Percentiles rank a stretch among this genome's conserved stretches.
Evolutionary conservation across 164 flowering plant genomes (phyloP).

Genomic region (Malania oleifera): DNA sequence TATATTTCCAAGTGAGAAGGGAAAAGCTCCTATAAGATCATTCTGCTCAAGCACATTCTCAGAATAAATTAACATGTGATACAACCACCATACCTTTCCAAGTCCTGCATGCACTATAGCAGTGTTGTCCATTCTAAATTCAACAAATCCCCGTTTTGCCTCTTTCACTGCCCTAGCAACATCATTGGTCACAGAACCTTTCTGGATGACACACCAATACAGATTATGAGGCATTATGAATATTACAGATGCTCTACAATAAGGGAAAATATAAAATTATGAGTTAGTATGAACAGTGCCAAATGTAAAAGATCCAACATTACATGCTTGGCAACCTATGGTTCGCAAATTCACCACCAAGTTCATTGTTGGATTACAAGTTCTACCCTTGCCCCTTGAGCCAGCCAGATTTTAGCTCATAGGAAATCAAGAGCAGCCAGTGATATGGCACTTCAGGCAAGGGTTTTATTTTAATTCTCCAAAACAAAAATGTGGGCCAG

Average conservation of each 20-base stretch:
- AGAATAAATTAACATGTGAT: background rate
- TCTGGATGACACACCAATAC: constrained; percentile 31
- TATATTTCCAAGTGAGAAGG: constrained; percentile 8
- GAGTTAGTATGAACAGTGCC: no score
- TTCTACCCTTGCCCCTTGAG: no score
- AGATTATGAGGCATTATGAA: background rate
- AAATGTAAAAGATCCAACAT: constrained; percentile 7
- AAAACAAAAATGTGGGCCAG: no score
- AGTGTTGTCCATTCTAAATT: constrained; percentile 78
- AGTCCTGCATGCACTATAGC: constrained; percentile 88
- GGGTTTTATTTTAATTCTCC: no score
- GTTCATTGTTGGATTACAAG: background rate
- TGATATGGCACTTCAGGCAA: no score
- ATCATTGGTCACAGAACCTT: constrained; percentile 76
- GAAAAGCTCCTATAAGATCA: constrained; percentile 4
- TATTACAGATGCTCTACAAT: background rate
- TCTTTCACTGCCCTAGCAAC: constrained; percentile 65
- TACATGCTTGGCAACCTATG: background rate
- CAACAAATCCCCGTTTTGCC: constrained; percentile 60
- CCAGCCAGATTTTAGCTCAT: no score
- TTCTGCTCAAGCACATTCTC: background rate
- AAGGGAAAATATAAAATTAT: background rate
- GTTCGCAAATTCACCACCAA: background rate
- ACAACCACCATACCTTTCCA: constrained; percentile 67
- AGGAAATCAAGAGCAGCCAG: no score